Conservation (phyloP, 768 basidiomycete genomes). For the Omphalotus guepiniiformis region DNA sequence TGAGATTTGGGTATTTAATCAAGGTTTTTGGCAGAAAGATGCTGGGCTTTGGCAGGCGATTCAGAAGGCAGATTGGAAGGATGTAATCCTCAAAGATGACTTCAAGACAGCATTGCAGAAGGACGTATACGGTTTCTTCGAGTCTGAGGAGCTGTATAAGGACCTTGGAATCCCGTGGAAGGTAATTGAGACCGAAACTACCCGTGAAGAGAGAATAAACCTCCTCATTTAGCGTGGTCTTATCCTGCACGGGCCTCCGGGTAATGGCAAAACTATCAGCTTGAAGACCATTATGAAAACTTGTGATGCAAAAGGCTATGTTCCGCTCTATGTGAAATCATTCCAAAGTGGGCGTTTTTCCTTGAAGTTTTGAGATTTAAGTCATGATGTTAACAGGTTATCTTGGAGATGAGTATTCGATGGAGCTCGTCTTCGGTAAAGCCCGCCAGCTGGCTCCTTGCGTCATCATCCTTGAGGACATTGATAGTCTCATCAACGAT, state of each 20-base stretch:
- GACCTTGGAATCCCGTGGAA: conserved; percentile 81
- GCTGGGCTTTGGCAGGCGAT: conserved; percentile 55
- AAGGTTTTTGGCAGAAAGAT: conserved; percentile 65
- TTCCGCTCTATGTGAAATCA: conserved; percentile 78
- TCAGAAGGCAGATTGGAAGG: conserved; percentile 67
- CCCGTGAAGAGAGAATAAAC: neutral
- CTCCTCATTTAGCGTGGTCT: conserved; percentile 56
- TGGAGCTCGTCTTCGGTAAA: conserved; percentile 64
- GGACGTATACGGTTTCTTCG: conserved; percentile 78
- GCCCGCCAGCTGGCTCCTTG: conserved; percentile 71
- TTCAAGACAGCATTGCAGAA: conserved; percentile 68
- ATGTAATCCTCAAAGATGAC: conserved; percentile 65
- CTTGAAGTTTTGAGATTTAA: neutral
- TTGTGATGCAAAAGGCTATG: conserved; percentile 56
- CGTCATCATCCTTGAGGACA: conserved; percentile 51
- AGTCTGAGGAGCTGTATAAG: conserved; percentile 69
- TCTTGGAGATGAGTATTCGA: conserved; percentile 61
- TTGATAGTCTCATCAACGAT: conserved; percentile 80
- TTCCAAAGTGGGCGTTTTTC: conserved; percentile 51
- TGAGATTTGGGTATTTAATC: conserved; percentile 77
- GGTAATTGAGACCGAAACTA: conserved; percentile 28
- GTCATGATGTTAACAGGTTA: conserved; percentile 33
- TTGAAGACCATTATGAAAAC: conserved; percentile 80
- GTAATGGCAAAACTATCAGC: conserved; percentile 83
- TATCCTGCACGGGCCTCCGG: conserved; percentile 82